phyloP scores from a whole-genome alignment of 2,329 filamentous ascomycete genomes.

The Ceratocystis albifundus region DNA sequence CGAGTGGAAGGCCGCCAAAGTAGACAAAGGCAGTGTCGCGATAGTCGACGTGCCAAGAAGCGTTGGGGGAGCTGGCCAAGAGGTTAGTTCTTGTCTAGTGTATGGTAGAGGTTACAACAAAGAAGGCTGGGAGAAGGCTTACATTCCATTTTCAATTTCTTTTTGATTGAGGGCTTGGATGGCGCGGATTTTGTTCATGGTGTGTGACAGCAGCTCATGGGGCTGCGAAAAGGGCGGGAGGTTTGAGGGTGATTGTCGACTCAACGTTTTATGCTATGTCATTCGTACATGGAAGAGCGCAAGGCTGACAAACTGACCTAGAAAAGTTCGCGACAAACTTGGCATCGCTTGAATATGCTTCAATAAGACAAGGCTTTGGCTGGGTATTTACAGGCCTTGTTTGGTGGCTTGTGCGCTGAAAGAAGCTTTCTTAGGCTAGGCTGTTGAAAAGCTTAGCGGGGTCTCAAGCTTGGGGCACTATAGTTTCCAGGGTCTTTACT shows the following conservation, averaged over 20 bases:
- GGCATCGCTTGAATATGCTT: background rate
- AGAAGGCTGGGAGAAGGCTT: constrained; percentile 30
- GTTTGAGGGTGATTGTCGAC: background rate
- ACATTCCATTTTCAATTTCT: constrained; percentile 82
- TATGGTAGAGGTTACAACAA: background rate
- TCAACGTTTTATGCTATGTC: too few species aligned
- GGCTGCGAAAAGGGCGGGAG: background rate
- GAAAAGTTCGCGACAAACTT: constrained; percentile 9
- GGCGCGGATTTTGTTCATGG: constrained; percentile 87
- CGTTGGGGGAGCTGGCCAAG: constrained; percentile 57
- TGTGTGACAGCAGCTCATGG: constrained; percentile 24
- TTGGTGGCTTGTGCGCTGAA: constrained; percentile 3
- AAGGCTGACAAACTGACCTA: constrained; percentile 5
- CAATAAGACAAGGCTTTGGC: background rate
- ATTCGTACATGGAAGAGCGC: background rate
- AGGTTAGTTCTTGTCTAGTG: constrained; percentile 11
- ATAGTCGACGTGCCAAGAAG: constrained; percentile 95
- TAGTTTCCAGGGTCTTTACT: background rate
- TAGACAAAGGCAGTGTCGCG: constrained; percentile 94
- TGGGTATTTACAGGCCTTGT: background rate
- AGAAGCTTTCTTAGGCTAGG: background rate
- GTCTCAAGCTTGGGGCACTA: background rate
- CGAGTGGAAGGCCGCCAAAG: constrained; percentile 85
- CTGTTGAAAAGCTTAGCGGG: background rate
- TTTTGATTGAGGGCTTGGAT: constrained; percentile 88